Percentiles rank a stretch among this genome's conserved stretches.
phyloP scores from a whole-genome alignment of 2,329 filamentous ascomycete genomes.

The Fusarium globosum region DNA sequence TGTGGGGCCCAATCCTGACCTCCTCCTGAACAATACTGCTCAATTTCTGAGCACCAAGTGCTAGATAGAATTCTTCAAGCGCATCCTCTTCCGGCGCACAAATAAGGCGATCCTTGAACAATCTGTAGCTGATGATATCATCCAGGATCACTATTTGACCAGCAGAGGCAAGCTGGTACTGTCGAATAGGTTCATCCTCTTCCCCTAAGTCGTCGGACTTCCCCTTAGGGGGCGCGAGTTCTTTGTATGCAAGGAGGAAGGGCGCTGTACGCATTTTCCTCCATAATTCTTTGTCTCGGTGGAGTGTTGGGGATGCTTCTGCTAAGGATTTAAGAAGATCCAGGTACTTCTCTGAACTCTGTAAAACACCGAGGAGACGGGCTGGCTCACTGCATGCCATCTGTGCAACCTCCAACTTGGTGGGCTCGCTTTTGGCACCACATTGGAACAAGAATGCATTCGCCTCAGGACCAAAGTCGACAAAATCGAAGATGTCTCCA shows the following conservation, averaged over 20 bases:
- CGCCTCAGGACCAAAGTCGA: constrained; percentile 88
- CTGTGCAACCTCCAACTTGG: constrained; percentile 83
- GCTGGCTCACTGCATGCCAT: constrained; percentile 88
- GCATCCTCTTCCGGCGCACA: constrained; percentile 90
- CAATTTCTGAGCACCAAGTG: constrained; percentile 81
- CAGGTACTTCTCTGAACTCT: constrained; percentile 87
- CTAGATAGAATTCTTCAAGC: constrained; percentile 85
- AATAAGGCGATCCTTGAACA: constrained; percentile 87
- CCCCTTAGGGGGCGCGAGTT: constrained; percentile 65
- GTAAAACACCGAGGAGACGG: constrained; percentile 81
- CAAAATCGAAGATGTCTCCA: constrained; percentile 94
- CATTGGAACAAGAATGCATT: constrained; percentile 90
- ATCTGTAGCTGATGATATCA: constrained; percentile 87
- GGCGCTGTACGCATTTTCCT: constrained; percentile 78
- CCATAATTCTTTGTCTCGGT: constrained; percentile 82
- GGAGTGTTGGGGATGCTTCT: constrained; percentile 75
- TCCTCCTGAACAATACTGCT: constrained; percentile 83
- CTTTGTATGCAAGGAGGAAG: constrained; percentile 86
- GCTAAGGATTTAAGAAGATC: constrained; percentile 84
- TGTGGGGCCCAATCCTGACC: constrained; percentile 74
- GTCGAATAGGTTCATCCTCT: constrained; percentile 73
- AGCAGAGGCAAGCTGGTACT: constrained; percentile 81
- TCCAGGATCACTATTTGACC: constrained; percentile 81
- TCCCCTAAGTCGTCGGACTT: constrained; percentile 66
- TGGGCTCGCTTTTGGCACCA: constrained; percentile 92